A percentile compares a stretch with the other conserved stretches of the same genome.
phyloP scores from a whole-genome alignment of 1,284 basidiomycete genomes.

The Naganishia liquefaciens region DNA sequence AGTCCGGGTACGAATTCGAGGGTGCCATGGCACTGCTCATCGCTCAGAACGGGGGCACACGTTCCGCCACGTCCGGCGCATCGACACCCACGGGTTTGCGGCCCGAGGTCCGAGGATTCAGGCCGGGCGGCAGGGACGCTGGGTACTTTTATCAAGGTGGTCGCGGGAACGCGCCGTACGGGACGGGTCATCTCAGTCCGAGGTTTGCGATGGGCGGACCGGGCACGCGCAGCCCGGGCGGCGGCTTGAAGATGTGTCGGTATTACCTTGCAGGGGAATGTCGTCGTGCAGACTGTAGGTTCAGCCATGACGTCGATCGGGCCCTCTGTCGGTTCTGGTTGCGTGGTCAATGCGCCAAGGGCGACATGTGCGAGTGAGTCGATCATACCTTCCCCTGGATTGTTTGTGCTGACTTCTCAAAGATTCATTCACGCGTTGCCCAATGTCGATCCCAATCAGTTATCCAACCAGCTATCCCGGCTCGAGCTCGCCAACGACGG shows the following conservation, averaged over 20 bases:
- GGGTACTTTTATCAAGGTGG: slow-evolving; percentile 45
- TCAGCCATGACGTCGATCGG: slow-evolving; percentile 89
- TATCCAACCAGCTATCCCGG: slow-evolving; percentile 68
- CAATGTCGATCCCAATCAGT: slow-evolving; percentile 52
- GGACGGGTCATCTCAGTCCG: slow-evolving; percentile 42
- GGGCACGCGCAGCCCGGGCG: slow-evolving; percentile 60
- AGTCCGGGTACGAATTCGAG: slow-evolving; percentile 91
- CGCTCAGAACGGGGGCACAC: slow-evolving; percentile 59
- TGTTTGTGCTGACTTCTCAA: slow-evolving; percentile 2
- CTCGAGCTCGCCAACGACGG: slow-evolving; percentile 62
- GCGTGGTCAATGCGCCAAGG: slow-evolving; percentile 90
- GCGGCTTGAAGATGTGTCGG: slow-evolving; percentile 73
- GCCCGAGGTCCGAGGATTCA: slow-evolving; percentile 19
- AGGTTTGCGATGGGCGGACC: slow-evolving; percentile 43
- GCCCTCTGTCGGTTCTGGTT: slow-evolving; percentile 98
- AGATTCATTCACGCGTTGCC: slow-evolving; percentile 83
- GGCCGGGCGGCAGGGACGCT: slow-evolving; percentile 25
- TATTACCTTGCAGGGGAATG: slow-evolving; percentile 98
- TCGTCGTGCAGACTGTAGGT: slow-evolving; percentile 91
- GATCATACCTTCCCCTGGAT: slow-evolving; percentile 32
- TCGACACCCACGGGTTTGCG: slow-evolving; percentile 40
- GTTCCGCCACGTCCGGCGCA: slow-evolving; percentile 45
- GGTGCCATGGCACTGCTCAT: slow-evolving; percentile 88
- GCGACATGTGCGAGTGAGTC: slow-evolving; percentile 63
- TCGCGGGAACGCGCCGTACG: slow-evolving; percentile 42